Conservation (phyloP, 148 eudicot species). For the Dysphania ambrosioides region DNA sequence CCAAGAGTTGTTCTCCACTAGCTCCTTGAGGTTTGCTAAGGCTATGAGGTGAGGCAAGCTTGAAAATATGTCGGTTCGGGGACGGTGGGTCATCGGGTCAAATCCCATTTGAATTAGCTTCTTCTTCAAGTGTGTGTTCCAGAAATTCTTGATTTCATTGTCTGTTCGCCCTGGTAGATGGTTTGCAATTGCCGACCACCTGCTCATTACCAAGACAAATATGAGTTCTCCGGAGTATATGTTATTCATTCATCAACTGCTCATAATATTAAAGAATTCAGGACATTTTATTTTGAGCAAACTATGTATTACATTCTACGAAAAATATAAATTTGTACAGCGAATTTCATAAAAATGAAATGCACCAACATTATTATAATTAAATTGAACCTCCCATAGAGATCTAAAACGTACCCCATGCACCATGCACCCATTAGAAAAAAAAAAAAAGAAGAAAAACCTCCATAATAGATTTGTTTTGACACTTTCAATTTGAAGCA, state of each 20-base stretch:
- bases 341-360: neutral
- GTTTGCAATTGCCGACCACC: constrained; percentile 96
- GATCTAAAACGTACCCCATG: no score
- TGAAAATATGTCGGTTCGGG: constrained; percentile 83
- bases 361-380: neutral
- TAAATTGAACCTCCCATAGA: no score
- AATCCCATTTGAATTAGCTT: constrained; percentile 91
- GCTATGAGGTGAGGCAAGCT: constrained; percentile 93
- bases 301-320: no score
- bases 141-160: constrained; percentile 89
- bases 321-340: neutral
- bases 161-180: constrained; percentile 89
- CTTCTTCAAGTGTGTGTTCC: constrained; percentile 98
- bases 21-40: constrained; percentile 76
- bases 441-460: no score
- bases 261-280: no score
- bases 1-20: constrained; percentile 63
- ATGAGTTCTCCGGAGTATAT: no score
- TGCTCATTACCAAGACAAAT: no score
- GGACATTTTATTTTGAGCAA: no score
- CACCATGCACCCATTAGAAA: no score
- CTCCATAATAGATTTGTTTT: no score
- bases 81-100: constrained; percentile 95
- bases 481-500: no score
- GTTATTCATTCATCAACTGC: no score